Conservation (phyloP, 169 alveolate species). For the Besnoitia besnoiti region DNA sequence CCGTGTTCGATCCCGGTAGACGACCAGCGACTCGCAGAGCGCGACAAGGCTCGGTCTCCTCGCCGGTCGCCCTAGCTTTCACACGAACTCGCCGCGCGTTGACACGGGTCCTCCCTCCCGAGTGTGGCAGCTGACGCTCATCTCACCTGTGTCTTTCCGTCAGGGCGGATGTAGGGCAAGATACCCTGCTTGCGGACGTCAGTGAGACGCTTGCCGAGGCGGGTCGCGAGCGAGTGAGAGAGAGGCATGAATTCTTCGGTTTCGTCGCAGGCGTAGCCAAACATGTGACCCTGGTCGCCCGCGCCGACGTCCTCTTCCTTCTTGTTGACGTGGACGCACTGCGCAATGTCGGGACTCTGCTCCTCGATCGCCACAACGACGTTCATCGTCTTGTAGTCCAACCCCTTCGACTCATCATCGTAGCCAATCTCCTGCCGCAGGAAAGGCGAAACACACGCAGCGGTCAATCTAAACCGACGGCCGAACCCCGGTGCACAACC, state of each 20-base stretch:
- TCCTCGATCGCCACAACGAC: conserved; percentile 92
- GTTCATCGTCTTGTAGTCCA: conserved; percentile 94
- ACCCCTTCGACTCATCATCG: conserved; percentile 91
- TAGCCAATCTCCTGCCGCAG: conserved; percentile 87
- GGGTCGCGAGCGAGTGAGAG: conserved; percentile 95
- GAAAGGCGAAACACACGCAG: background rate
- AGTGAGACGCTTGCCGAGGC: conserved; percentile 92
- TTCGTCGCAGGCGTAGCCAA: conserved; percentile 99
- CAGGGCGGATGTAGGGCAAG: conserved; percentile 97
- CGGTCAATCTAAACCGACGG: background rate
- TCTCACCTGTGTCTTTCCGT: conserved; percentile 98
- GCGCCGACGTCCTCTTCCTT: conserved; percentile 95
- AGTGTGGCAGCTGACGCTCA: conserved; percentile 27
- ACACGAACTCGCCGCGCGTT: background rate
- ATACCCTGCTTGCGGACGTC: conserved; percentile 91
- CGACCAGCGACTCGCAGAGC: too few relatives aligned
- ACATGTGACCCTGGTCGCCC: conserved; percentile 95
- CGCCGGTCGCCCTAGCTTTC: too few relatives aligned
- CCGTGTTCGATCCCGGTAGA: too few relatives aligned
- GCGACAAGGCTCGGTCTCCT: too few relatives aligned
- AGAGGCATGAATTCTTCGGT: conserved; percentile 97
- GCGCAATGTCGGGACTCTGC: conserved; percentile 96
- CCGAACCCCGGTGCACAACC: too few relatives aligned
- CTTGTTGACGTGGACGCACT: conserved; percentile 93
- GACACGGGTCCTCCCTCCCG: conserved; percentile 71